phyloP scores from a whole-genome alignment of 2,329 filamentous ascomycete species.

The Alternaria conjuncta region DNA sequence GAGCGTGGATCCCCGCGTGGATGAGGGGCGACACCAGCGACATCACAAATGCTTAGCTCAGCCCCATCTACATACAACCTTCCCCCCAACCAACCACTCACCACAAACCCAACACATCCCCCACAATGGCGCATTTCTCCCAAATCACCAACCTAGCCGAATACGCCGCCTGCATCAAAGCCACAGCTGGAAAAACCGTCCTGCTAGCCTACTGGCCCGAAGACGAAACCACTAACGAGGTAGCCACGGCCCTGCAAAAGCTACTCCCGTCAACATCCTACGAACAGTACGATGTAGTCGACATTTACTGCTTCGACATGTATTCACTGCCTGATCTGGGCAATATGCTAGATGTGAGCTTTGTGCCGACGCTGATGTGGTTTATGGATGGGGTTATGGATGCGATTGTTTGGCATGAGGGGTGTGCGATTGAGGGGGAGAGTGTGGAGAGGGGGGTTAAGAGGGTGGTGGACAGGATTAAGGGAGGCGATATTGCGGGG shows the following conservation, averaged over 20 bases:
- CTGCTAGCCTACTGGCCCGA: conserved; percentile 31
- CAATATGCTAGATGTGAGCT: conserved; percentile 25
- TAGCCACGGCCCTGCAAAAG: conserved; percentile 19
- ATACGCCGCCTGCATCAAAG: conserved; percentile 22
- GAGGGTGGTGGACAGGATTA: conserved; percentile 32
- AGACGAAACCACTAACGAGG: conserved; percentile 23
- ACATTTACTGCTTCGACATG: conserved; percentile 33
- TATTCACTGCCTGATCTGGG: conserved; percentile 31
- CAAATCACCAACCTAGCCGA: conserved; percentile 23
- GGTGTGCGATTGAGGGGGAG: conserved; percentile 29
- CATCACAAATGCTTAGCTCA: background rate
- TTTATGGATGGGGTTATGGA: conserved; percentile 29
- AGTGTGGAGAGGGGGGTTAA: conserved; percentile 30
- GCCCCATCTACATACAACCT: background rate
- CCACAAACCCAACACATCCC: background rate
- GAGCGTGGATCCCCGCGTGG: background rate
- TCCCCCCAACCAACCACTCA: background rate
- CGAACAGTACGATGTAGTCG: conserved; percentile 16
- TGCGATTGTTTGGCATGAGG: conserved; percentile 33
- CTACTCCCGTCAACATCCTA: conserved; percentile 21
- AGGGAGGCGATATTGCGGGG: conserved; percentile 30
- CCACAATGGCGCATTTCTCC: conserved; percentile 18
- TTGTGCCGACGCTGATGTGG: conserved; percentile 36
- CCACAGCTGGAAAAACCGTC: conserved; percentile 25
- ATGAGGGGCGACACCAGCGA: background rate